Evolutionary conservation across 306 rosid species (phyloP).

Genomic region (Fagus crenata): DNA sequence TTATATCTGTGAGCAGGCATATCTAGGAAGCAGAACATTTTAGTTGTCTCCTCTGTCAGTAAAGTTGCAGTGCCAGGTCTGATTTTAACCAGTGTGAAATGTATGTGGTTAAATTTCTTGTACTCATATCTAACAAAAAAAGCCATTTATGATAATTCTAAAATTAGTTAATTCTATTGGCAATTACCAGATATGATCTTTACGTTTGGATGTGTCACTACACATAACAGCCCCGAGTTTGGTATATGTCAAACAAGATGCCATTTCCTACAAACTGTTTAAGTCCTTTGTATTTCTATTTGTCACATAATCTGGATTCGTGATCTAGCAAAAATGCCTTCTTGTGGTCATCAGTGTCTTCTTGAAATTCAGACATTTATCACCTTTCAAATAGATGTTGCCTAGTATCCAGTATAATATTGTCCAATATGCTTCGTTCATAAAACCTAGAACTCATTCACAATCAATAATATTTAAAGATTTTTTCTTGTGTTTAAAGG

Average conservation of each 20-base stretch:
- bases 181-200: neutral
- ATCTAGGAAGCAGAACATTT: neutral
- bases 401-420: slow-evolving; percentile 4
- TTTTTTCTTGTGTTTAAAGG: neutral
- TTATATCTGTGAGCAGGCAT: neutral
- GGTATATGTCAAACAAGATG: neutral
- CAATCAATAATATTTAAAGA: neutral
- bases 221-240: neutral
- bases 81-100: neutral
- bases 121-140: neutral
- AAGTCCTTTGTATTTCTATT: neutral
- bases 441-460: neutral
- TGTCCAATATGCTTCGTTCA: neutral
- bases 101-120: neutral
- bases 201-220: neutral
- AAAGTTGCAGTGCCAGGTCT: neutral
- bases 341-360: neutral
- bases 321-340: neutral
- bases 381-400: neutral
- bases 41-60: neutral
- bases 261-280: neutral
- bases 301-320: neutral
- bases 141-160: neutral
- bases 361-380: neutral
- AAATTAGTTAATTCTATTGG: neutral